These are phyloP conservation scores for Ganoderma multipileum DNA, from an alignment of 1,284 basidiomycete genomes.

Conservation along the genomic window DNA sequence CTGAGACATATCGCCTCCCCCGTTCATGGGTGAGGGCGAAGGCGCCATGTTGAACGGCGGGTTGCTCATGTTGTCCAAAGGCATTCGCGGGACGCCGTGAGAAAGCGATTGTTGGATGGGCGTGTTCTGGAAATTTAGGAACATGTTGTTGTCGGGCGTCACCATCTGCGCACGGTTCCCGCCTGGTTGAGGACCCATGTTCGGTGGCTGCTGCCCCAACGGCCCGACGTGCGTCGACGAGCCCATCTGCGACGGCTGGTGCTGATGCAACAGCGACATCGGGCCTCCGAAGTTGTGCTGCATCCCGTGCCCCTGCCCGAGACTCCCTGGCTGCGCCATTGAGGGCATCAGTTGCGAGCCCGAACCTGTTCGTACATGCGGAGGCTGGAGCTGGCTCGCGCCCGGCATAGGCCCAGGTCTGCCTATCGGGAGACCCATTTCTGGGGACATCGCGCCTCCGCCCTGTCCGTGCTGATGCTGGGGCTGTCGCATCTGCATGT, in stretches of 20 bases:
- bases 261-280: conserved; percentile 46
- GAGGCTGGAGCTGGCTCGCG: conserved; percentile 48
- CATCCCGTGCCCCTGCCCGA: conserved; percentile 43
- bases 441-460: conserved; percentile 47
- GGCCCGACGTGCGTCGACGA: conserved; percentile 33
- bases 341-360: conserved; percentile 57
- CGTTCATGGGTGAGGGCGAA: conserved; percentile 51
- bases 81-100: conserved; percentile 45
- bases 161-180: conserved; percentile 37
- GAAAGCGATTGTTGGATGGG: conserved; percentile 49
- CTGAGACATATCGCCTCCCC: conserved; percentile 48
- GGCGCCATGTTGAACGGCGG: conserved; percentile 49
- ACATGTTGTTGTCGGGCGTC: conserved; percentile 53
- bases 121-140: conserved; percentile 49
- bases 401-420: conserved; percentile 42
- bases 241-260: conserved; percentile 31
- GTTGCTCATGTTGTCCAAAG: conserved; percentile 40
- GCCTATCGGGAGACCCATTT: conserved; percentile 47
- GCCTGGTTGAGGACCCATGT: conserved; percentile 19
- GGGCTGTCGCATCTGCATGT: conserved; percentile 35
- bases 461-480: conserved; percentile 32
- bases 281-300: conserved; percentile 51
- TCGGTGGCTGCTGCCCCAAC: conserved; percentile 31
- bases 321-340: conserved; percentile 52
- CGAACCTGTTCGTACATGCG: conserved; percentile 49